A percentile compares a stretch with the other conserved stretches of the same genome.
phyloP scores from a whole-genome alignment of 805 yeast species.

The Wickerhamiella brachini region DNA sequence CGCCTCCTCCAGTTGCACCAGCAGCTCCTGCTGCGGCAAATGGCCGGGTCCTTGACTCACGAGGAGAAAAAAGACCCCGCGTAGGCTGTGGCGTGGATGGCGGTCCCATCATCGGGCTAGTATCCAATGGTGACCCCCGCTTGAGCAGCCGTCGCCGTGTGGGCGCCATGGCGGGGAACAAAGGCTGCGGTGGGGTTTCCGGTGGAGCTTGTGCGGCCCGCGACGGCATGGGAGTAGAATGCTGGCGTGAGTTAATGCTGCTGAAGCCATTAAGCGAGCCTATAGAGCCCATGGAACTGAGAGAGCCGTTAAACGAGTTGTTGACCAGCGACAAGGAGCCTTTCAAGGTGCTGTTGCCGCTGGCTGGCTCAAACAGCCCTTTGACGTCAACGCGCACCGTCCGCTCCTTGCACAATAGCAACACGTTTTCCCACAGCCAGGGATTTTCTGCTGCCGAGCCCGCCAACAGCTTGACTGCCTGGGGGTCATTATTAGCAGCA shows the following conservation, averaged over 20 bases:
- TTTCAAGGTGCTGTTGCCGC: not conserved
- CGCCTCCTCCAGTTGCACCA: too few relatives aligned
- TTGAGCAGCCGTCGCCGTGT: not conserved
- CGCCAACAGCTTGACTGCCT: slow-evolving; percentile 53
- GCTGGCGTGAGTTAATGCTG: not conserved
- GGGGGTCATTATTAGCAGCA: slow-evolving; percentile 40
- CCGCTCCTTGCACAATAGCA: slow-evolving; percentile 46
- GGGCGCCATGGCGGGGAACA: not conserved
- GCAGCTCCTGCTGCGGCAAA: too few relatives aligned
- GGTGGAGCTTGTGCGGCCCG: not conserved
- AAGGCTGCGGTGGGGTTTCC: not conserved
- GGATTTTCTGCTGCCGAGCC: slow-evolving; percentile 64
- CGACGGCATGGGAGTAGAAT: not conserved
- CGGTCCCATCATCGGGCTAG: not conserved
- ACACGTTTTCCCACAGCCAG: slow-evolving; percentile 75
- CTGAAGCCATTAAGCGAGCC: too few relatives aligned
- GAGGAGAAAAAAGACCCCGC: not conserved
- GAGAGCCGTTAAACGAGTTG: too few relatives aligned
- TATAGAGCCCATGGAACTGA: too few relatives aligned
- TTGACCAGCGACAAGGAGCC: not conserved
- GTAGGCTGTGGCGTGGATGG: not conserved
- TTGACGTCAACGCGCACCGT: slow-evolving; percentile 58
- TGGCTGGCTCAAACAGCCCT: slow-evolving; percentile 17
- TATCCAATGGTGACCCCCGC: not conserved
- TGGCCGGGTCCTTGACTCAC: not conserved